Base-by-base conservation (phyloP, 2,329 filamentous ascomycete species). In the Cadophora malorum region DNA sequence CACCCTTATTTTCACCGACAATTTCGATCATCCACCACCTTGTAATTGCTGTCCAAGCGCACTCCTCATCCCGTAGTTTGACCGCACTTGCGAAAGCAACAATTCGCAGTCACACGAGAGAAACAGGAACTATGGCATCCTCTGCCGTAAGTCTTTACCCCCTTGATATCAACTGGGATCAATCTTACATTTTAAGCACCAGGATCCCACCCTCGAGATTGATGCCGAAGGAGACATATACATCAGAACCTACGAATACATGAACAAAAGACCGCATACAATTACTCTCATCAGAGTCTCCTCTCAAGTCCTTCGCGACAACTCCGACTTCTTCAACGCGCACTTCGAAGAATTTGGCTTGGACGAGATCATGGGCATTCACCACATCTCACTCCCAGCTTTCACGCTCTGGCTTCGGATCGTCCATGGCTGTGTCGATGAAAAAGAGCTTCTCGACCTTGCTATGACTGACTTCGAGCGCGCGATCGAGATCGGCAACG, bases 331-430 rank as follows among this genome's bases (percentile, higher is more conserved):
- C 31, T 58, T 58, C 55, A 25, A 35, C n/a, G 28, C 25, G 1
- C 16, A 31, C 7, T 7, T 56, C 7, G 53, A 56, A 10, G 10
- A 28, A 16, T 14, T 4, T 6, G 28, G 25, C 14, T 8, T 9
- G 41, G 16, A 23, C 23, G 16, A 49, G 8, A 19, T 3, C 25
- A 23, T 63, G 28, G 47, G 31, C 14, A 25, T 52, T 25, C 23
- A 50, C 19, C 23, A 33, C 41, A 52, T 63, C 28, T 10, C 23
- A 1, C 3, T 23, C 28, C 5, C 31, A 31, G 23, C n/a, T 16
- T 19, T 61, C n/a, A 28, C 25, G 21, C n/a, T 63, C 16, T 63
- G 60, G 60, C 47, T 63, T 5, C 14, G 16, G 3, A 63, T 63
- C 3, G 25, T 63, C 25, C 60, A 63, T 12, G 1, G 7, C 21